Evolutionary conservation across 2,329 filamentous ascomycete genomes (phyloP), one percentile per base, ranked within the genome.

Genomic region (Phialophora expanda): DNA sequence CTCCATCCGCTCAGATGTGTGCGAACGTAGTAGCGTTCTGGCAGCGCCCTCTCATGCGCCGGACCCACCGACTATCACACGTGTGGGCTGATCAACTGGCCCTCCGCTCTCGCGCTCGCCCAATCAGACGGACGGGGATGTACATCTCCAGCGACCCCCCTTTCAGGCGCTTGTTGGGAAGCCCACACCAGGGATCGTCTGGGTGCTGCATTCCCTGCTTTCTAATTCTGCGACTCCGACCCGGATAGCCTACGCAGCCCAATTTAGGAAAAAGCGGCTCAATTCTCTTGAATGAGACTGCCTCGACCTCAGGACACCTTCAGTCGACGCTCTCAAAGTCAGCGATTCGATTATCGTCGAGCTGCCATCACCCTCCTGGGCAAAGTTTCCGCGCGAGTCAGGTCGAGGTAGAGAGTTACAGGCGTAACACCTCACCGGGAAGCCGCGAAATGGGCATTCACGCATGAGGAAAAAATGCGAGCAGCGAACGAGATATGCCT

Each of bases 401-500:
- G 48, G 48, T 22, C 24, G 48, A 51, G 48, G 20, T 12, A 2
- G 22, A 51, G 17, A 8, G 48, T 51, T 51, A n/a, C 38, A 2
- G 38, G 38, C 38, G 38, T 4, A 26, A 22, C 48, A 28, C 48
- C 20, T 51, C 24, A 51, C 20, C 20, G 48, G 17, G 11, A 28
- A 55, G 26, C 26, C 17, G 53, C 53, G 26, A 17, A 32, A 38
- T 38, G 12, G 55, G 20, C 17, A n/a, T 30, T 28, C 28, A 12
- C 22, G 14, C 30, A 46, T 38, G 30, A 57, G 20, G n/a, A 34
- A 32, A 44, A n/a, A 4, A 53, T 7, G 30, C 62, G 30, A 55
- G 34, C 28, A 66, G 66, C 20, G 44, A 41, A 2, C 24, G 57
- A 50, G 54, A 46, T 30, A 70, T 68, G 68, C 48, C 58, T 61